These are phyloP conservation scores for Aspergillus conjunctus DNA, from an alignment of 495 filamentous ascomycete species.

Conservation along the genomic window DNA sequence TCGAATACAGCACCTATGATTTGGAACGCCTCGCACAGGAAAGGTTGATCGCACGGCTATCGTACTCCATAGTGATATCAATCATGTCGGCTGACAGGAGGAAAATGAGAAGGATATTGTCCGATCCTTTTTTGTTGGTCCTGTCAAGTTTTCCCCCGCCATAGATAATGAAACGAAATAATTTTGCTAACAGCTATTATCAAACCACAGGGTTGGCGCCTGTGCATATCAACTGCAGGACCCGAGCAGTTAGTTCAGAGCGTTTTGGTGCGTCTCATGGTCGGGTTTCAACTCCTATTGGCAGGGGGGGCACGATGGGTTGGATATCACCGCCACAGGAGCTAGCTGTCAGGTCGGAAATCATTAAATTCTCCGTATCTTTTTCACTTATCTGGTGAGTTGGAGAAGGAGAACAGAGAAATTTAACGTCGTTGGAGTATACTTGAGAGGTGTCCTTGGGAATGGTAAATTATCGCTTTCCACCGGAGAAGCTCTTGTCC, in stretches of 20 bases:
- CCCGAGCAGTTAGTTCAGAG: conserved; percentile 21
- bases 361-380: conserved; percentile 8
- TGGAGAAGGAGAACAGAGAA: conserved; percentile 2
- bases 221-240: conserved; percentile 33
- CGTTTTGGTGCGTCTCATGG: conserved; percentile 23
- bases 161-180: conserved; percentile 24
- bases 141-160: background rate
- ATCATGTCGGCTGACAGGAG: conserved; percentile 20
- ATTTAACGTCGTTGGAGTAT: background rate
- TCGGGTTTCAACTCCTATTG: conserved; percentile 18
- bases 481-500: too few species aligned
- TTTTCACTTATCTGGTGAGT: conserved; percentile 1
- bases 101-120: background rate
- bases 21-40: background rate
- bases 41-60: background rate
- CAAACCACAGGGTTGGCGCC: conserved; percentile 16
- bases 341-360: background rate
- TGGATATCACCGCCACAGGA: conserved; percentile 7
- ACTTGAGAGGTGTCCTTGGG: too few species aligned
- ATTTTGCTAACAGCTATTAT: conserved; percentile 31
- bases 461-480: too few species aligned
- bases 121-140: background rate
- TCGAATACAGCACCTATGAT: conserved; percentile 11
- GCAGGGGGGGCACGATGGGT: conserved; percentile 13
- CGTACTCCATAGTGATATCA: conserved; percentile 15